Evolutionary conservation across 2,329 filamentous ascomycete species (phyloP).

Genomic region (Aspergillus niger): DNA sequence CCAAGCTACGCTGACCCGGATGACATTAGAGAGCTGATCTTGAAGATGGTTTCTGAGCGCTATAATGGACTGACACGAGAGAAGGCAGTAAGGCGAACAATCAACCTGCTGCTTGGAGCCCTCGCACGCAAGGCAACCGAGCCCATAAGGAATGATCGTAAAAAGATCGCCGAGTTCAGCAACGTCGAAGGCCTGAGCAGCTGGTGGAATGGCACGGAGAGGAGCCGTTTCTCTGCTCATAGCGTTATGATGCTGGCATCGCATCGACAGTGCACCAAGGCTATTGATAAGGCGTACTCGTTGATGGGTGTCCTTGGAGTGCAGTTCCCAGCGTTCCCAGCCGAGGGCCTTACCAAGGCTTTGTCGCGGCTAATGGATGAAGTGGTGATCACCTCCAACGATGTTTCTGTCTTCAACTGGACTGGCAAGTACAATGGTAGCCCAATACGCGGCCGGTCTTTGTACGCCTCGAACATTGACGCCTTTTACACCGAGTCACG

Average conservation of each 20-base stretch:
- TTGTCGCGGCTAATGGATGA: slow-evolving; percentile 19
- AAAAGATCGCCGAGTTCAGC: not conserved
- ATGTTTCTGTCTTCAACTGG: slow-evolving; percentile 22
- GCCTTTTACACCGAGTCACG: slow-evolving; percentile 6
- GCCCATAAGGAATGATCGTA: not conserved
- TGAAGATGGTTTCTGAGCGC: not conserved
- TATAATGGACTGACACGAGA: not conserved
- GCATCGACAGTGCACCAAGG: slow-evolving; percentile 15
- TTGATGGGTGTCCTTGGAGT: slow-evolving; percentile 24
- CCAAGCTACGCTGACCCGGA: not conserved
- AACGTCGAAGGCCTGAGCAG: not conserved
- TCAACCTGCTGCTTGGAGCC: not conserved
- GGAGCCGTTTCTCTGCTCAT: slow-evolving; percentile 10
- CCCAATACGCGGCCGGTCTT: slow-evolving; percentile 10
- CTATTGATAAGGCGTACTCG: slow-evolving; percentile 22
- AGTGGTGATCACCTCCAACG: slow-evolving; percentile 20
- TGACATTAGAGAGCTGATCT: not conserved
- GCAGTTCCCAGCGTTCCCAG: slow-evolving; percentile 20
- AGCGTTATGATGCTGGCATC: slow-evolving; percentile 17
- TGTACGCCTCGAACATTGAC: slow-evolving; percentile 13
- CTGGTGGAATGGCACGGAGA: not conserved
- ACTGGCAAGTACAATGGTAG: slow-evolving; percentile 14
- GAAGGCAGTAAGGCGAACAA: not conserved
- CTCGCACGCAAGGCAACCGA: not conserved
- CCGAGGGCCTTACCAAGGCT: slow-evolving; percentile 21